phyloP scores from a whole-genome alignment of 306 rosid species.

The Begonia peltatifolia region DNA sequence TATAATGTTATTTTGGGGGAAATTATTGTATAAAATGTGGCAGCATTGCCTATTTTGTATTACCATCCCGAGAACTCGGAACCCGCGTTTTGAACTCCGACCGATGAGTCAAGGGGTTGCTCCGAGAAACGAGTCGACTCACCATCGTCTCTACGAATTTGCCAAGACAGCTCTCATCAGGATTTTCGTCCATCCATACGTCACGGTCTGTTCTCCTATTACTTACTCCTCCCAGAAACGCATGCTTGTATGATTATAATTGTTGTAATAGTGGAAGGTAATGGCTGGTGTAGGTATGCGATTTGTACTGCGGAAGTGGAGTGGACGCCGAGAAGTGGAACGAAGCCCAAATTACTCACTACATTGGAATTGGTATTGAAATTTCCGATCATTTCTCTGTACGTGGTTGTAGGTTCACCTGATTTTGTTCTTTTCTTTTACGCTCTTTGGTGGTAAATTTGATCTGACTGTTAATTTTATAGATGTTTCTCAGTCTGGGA shows the following conservation, averaged over 20 bases:
- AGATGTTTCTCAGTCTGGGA: slow-evolving; percentile 66
- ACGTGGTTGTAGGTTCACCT: neutral
- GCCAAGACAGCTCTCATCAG: slow-evolving; percentile 60
- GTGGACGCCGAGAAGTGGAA: slow-evolving; percentile 56
- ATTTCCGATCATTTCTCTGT: no score
- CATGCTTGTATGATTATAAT: neutral
- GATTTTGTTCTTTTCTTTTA: neutral
- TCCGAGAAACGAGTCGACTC: slow-evolving; percentile 49
- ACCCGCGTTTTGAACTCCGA: neutral
- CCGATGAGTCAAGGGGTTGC: slow-evolving; percentile 36
- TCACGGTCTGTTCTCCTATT: slow-evolving; percentile 21
- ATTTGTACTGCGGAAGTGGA: slow-evolving; percentile 69
- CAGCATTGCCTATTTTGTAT: no score
- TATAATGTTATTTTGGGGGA: no score
- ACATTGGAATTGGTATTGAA: slow-evolving; percentile 73
- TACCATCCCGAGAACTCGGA: neutral
- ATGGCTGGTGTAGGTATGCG: slow-evolving; percentile 42
- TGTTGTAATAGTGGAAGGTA: slow-evolving; percentile 1
- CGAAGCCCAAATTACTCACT: slow-evolving; percentile 72
- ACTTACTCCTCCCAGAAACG: neutral
- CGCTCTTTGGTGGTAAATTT: neutral
- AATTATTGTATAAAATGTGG: no score
- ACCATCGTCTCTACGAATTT: slow-evolving; percentile 65
- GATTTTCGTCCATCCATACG: slow-evolving; percentile 85
- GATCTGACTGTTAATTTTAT: neutral